Base-by-base conservation (phyloP, 1,139 yeast genomes). In the Geotrichum bryndzae region DNA sequence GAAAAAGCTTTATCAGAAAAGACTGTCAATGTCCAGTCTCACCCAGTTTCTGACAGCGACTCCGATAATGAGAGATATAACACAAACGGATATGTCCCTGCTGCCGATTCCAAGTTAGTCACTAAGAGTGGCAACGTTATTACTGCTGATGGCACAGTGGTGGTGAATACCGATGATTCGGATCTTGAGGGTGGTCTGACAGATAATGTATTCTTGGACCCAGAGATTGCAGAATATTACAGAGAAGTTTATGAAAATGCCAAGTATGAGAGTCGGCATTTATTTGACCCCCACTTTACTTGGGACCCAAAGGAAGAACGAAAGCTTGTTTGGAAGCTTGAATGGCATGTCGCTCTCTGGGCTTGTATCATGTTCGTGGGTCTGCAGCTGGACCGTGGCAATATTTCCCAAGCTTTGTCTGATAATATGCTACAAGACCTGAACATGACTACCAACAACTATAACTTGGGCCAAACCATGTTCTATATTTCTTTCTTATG, bases 331-430 rank as follows among this genome's bases (percentile, higher is more conserved):
- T 67, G 80, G 53, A 82, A 80, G 66, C 70, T 6, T 33, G 84
- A 83, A 64, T 71, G 70, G 67, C 70, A 77, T 27, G 83, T 82
- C 46, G 75, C 81, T 23, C 67, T 79, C 51, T 76, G 80, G 72
- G 82, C 83, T 1, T 78, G 81, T 61, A 60, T 81, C 59, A 74
- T 82, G 78, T 83, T 83, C 65, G 71, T 79, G 57, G 82, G 81
- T 10, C 73, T 84, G 62, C 81, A 83, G 63, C 68, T 83, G 51
- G 86, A 83, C 67, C 73, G 87, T 61, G 80, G 80, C 38, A 84
- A 83, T 67, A 67, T 83, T 59, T 66, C 71, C 2, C 83, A 82
- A 62, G 86, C 85, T 0, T 73, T 81, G 25, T 77, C 85, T 0
- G 86, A 80, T 62, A 77, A 80, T 61, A 69, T 83, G 66, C 71